These are phyloP conservation scores for Crithidia fasciculata DNA, from an alignment of 208 protist species.

Conservation along the genomic window DNA sequence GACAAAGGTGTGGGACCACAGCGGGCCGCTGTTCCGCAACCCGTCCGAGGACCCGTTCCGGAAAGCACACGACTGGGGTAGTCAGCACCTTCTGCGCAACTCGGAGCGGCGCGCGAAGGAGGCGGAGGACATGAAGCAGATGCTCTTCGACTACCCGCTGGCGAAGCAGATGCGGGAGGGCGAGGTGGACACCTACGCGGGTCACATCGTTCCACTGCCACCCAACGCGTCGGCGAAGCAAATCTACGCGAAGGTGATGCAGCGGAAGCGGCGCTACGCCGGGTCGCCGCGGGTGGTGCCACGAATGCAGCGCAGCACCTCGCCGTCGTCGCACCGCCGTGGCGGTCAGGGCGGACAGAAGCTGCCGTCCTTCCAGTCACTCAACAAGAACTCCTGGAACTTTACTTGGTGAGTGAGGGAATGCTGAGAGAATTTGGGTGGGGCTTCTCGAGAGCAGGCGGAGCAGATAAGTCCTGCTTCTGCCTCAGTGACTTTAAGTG, in stretches of 20 bases:
- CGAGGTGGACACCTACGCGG: conserved; percentile 72
- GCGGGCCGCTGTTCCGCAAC: conserved; percentile 67
- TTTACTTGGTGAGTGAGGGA: conserved; percentile 65
- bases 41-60: conserved; percentile 54
- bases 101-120: conserved; percentile 62
- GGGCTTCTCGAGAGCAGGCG: not conserved
- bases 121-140: conserved; percentile 44
- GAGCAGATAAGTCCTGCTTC: too few relatives aligned
- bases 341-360: conserved; percentile 4
- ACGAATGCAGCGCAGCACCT: conserved; percentile 46
- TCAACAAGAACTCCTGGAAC: conserved; percentile 86
- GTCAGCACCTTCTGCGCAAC: conserved; percentile 72
- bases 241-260: conserved; percentile 75
- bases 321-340: conserved; percentile 6
- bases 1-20: conserved; percentile 59
- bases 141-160: conserved; percentile 77
- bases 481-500: too few relatives aligned
- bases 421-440: not conserved
- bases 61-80: conserved; percentile 68
- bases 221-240: conserved; percentile 70
- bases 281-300: conserved; percentile 57
- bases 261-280: conserved; percentile 63
- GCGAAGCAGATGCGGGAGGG: conserved; percentile 64
- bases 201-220: conserved; percentile 78
- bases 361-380: conserved; percentile 61